Base-by-base conservation (phyloP, 2,329 filamentous ascomycete species). In the Zymoseptoria passerinii region DNA sequence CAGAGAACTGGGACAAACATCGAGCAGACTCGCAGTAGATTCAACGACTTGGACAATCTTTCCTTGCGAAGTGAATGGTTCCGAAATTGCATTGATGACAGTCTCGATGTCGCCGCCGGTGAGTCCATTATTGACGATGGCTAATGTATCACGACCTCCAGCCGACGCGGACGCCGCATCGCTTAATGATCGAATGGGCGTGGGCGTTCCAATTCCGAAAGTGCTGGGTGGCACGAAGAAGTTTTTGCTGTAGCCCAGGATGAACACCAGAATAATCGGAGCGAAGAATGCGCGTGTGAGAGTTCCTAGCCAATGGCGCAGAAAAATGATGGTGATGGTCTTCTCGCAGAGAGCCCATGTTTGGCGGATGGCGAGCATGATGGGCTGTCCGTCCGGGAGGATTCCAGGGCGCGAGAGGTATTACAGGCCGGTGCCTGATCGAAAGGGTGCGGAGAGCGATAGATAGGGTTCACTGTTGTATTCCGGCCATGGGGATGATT, bases 211-310 rank as follows among this genome's bases (percentile, higher is more conserved):
- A 63, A 96, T 84, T 50, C 92, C 92, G 67, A 81, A 95, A 2
- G 80, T 76, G 0, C 88, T 87, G 1, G 89, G 87, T 0, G 90
- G 87, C 3, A 92, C 82, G 67, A 95, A 92, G 62, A 96, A 83
- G 71, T 92, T 92, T 65, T 89, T 86, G 16, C 90, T 87, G 54
- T 69, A 72, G 55, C 77, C 76, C 52, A 81, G 81, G 65, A 75
- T 75, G 68, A 77, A 77, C 72, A 78, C 76, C 61, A 70, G 71
- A 48, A 83, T 76, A 27, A 83, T 76, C 0, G 82, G 82, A 8
- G 82, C 74, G 56, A 83, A 68, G 61, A 85, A 80, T 8, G 81
- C 81, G 61, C 81, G 76, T 8, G 83, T 71, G 20, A 77, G 71
- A 1, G 81, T 83, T 28, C 81, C 78, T 54, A 81, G 75, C 70